phyloP scores from a whole-genome alignment of 768 basidiomycete species.

The Epithele typhae region DNA sequence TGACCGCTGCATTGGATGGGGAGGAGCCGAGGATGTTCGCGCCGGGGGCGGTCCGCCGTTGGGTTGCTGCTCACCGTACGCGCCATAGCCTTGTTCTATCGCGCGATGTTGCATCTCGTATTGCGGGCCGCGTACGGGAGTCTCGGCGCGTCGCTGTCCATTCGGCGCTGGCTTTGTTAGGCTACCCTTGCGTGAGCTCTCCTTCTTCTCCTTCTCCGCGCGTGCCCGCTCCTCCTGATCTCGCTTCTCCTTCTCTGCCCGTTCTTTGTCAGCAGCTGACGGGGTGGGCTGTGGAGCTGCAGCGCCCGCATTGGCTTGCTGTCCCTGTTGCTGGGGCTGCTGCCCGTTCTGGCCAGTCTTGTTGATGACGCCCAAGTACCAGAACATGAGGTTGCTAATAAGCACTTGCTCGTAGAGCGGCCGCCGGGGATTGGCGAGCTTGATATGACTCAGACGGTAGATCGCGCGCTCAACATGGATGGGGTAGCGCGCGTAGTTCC shows the following conservation, averaged over 20 bases:
- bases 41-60: slow-evolving; percentile 8
- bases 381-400: slow-evolving; percentile 96
- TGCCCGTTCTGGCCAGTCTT: slow-evolving; percentile 46
- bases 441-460: slow-evolving; percentile 96
- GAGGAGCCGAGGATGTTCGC: slow-evolving; percentile 19
- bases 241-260: slow-evolving; percentile 32
- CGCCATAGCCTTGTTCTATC: slow-evolving; percentile 83
- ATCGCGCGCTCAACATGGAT: slow-evolving; percentile 99
- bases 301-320: slow-evolving; percentile 10
- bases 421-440: slow-evolving; percentile 93
- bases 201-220: slow-evolving; percentile 38
- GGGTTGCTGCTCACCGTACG: slow-evolving; percentile 11
- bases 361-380: slow-evolving; percentile 98
- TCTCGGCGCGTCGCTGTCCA: slow-evolving; percentile 69
- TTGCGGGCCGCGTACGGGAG: slow-evolving; percentile 81
- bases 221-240: slow-evolving; percentile 37
- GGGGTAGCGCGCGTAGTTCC: slow-evolving; percentile 76
- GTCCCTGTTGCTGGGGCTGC: slow-evolving; percentile 29
- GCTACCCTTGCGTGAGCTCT: slow-evolving; percentile 40
- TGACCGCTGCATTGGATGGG: slow-evolving; percentile 17
- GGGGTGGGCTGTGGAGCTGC: slow-evolving; percentile 9
- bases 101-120: slow-evolving; percentile 93
- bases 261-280: slow-evolving; percentile 28
- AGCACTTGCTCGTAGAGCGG: slow-evolving; percentile 96
- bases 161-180: slow-evolving; percentile 62